Conservation (phyloP, 2,329 filamentous ascomycete species). For the Elsinoe arachidis region DNA sequence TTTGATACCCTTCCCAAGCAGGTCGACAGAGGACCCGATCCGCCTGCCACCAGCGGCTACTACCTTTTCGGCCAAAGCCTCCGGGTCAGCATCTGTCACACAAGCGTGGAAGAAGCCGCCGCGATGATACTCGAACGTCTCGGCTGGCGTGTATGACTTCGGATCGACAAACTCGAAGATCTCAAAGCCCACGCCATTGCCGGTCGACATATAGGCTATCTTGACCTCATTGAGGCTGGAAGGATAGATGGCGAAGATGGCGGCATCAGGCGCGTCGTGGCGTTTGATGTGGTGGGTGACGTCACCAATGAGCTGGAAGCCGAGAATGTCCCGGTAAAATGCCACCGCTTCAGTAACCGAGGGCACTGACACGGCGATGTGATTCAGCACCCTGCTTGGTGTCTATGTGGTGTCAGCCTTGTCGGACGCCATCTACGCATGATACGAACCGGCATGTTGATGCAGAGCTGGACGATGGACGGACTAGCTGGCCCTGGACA, state of each 20-base stretch:
- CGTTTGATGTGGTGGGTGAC: slow-evolving; percentile 8
- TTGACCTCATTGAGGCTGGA: slow-evolving; percentile 24
- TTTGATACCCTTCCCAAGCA: slow-evolving; percentile 17
- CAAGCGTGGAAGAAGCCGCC: slow-evolving; percentile 31
- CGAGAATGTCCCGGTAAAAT: slow-evolving; percentile 23
- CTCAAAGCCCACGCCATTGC: slow-evolving; percentile 29
- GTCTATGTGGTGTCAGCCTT: background rate
- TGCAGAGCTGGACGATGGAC: background rate
- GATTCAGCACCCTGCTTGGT: slow-evolving; percentile 17
- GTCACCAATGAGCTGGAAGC: slow-evolving; percentile 21
- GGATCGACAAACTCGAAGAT: slow-evolving; percentile 29
- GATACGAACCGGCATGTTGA: background rate
- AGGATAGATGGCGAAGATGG: slow-evolving; percentile 28
- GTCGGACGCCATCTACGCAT: background rate
- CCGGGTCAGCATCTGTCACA: slow-evolving; percentile 26
- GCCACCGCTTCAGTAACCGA: slow-evolving; percentile 21
- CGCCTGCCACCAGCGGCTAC: slow-evolving; percentile 24
- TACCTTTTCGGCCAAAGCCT: slow-evolving; percentile 23
- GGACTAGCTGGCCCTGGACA: background rate
- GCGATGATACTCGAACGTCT: slow-evolving; percentile 22
- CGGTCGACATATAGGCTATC: slow-evolving; percentile 25
- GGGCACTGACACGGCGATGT: slow-evolving; percentile 24
- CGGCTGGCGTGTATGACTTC: slow-evolving; percentile 10
- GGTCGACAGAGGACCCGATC: slow-evolving; percentile 23
- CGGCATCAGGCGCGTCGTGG: slow-evolving; percentile 19